Base-by-base conservation (phyloP, 164 flowering plant genomes). In the Nelumbo lutea region DNA sequence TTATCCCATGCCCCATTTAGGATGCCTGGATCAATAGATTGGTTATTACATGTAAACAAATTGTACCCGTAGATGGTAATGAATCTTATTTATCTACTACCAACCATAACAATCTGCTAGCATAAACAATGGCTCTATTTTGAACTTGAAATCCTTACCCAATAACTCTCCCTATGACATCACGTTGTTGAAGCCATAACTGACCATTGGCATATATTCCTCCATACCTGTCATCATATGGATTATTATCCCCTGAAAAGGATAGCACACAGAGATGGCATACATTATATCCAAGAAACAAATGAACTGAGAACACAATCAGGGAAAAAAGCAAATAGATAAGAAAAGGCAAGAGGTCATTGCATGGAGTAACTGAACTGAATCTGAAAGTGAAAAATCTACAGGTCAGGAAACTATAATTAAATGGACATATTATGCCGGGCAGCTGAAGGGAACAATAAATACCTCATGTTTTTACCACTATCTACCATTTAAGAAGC, bases 171-270 rank as follows among this genome's bases (percentile, higher is more conserved):
- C 81, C 81, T 41, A 68, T 70, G 42, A 78, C 52, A 70, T 76
- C 66, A 45, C 66, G 53, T 46, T 59, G 60, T 42, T 79, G 68
- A 59, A 79, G 65, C 80, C 82, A 79, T 7, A 48, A 42, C 41
- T 76, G 76, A 61, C 68, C 80, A 59, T 44, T 57, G 15, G 65
- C 73, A 48, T 74, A 76, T 39, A 73, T 40, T 5, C 72, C 78
- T 45, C 51, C 4, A 27, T 27, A 27, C 43, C 74, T 73, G 61
- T 79, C 82, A 55, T 79, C 76, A 2, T 0, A 11, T 1, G 1
- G 6, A 72, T 79, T 77, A 57, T 70, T 76, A 61, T 79, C 82
- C 67, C 77, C 77, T 75, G 60, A 10, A 6, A 10, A 42, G 43
- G 42, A 46, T 53, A 63, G 5, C 51, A 63, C 41, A 9, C 8